Evolutionary conservation across 2,329 filamentous ascomycete species (phyloP).

Genomic region (Colletotrichum caudatum): DNA sequence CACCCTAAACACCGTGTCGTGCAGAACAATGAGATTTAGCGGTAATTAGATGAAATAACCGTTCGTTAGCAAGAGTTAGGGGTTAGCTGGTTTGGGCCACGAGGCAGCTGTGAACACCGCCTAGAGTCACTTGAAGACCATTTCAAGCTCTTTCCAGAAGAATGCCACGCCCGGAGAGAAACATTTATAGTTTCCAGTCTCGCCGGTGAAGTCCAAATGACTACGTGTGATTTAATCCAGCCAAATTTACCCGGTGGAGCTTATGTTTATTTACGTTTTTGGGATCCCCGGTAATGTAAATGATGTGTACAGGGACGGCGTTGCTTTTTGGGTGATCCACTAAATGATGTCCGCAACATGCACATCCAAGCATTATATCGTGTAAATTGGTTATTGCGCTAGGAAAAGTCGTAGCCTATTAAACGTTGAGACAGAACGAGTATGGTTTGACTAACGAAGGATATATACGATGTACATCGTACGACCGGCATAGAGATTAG

Average conservation of each 20-base stretch:
- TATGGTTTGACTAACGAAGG: background rate
- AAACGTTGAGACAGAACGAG: background rate
- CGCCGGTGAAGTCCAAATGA: constrained; percentile 25
- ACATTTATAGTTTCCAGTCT: background rate
- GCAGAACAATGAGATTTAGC: background rate
- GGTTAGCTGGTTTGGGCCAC: background rate
- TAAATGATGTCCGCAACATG: background rate
- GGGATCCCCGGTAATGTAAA: background rate
- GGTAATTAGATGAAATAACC: too few relatives aligned
- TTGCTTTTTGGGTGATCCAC: background rate
- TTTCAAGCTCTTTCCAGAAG: background rate
- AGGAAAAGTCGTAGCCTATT: background rate
- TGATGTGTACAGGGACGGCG: background rate
- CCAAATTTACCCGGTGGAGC: constrained; percentile 39
- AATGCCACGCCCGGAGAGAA: constrained; percentile 11
- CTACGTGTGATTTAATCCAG: constrained; percentile 40
- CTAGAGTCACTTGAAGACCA: background rate
- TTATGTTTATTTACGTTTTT: background rate
- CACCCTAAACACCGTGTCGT: background rate
- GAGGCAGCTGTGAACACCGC: background rate
- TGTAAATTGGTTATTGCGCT: background rate
- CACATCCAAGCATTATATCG: background rate
- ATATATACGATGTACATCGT: background rate
- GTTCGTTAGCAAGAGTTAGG: background rate
- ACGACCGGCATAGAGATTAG: background rate